Percentiles rank a stretch among this genome's conserved stretches.
These are phyloP conservation scores for Lophiotrema nucula DNA, from an alignment of 495 filamentous ascomycete genomes.

Conservation along the genomic window DNA sequence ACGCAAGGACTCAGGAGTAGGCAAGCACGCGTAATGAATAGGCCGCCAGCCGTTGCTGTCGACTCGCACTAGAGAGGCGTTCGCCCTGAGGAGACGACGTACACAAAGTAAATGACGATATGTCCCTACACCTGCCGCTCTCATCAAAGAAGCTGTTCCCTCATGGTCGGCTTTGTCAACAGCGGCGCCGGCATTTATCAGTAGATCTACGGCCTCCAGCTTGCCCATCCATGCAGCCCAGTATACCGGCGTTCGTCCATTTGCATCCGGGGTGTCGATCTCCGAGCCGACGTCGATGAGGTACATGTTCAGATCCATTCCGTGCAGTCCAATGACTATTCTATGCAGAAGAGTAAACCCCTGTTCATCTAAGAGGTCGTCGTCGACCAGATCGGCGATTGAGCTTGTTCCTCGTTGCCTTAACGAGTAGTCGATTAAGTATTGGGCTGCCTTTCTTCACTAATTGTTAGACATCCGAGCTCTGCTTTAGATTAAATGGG, in stretches of 20 bases:
- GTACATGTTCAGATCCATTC: not conserved
- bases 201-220: not conserved
- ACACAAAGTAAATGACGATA: conserved; percentile 1
- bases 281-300: not conserved
- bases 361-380: not conserved
- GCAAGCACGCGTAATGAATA: conserved; percentile 5
- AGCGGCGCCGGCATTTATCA: not conserved
- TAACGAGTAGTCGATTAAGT: not conserved
- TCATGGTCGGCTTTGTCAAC: conserved; percentile 1
- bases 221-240: conserved; percentile 12
- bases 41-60: not conserved
- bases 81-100: not conserved
- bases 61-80: not conserved
- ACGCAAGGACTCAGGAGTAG: no score
- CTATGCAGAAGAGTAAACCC: conserved; percentile 2
- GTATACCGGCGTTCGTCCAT: conserved; percentile 7
- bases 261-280: conserved; percentile 3
- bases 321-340: not conserved
- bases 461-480: not conserved
- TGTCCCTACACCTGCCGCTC: not conserved
- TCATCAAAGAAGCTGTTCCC: not conserved
- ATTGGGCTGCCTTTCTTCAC: not conserved
- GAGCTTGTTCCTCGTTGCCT: not conserved
- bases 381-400: not conserved
- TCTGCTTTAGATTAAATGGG: not conserved